Evolutionary conservation across 2,329 filamentous ascomycete species (phyloP).

Genomic region (Macrophomina pseudophaseolina): DNA sequence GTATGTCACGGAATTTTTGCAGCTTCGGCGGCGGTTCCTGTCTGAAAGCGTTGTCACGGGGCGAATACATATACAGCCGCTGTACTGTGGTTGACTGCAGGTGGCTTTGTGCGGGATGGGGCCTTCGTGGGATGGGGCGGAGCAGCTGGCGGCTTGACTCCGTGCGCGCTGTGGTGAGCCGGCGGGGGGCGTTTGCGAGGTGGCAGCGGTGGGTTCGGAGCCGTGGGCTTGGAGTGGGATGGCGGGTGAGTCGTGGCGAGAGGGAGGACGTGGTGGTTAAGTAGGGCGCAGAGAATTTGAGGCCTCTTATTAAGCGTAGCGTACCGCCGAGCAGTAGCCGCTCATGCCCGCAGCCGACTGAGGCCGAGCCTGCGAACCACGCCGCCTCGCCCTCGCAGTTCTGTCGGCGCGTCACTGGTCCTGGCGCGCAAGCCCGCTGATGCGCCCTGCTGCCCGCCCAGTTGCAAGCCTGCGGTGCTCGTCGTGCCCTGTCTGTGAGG

Average conservation of each 20-base stretch:
- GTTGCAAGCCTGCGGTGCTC: not conserved
- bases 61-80: slow-evolving; percentile 97
- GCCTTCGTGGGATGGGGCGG: slow-evolving; percentile 18
- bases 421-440: slow-evolving; percentile 8
- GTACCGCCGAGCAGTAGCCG: not conserved
- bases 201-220: not conserved
- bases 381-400: not conserved
- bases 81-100: slow-evolving; percentile 32
- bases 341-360: not conserved
- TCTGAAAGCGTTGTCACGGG: slow-evolving; percentile 92
- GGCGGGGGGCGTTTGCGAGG: slow-evolving; percentile 15
- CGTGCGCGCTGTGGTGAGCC: slow-evolving; percentile 23
- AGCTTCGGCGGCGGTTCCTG: slow-evolving; percentile 92
- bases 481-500: not conserved
- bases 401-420: slow-evolving; percentile 13
- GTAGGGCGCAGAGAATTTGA: slow-evolving; percentile 23
- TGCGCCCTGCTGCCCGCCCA: not conserved
- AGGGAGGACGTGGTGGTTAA: slow-evolving; percentile 19
- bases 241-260: slow-evolving; percentile 19
- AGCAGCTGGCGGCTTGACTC: slow-evolving; percentile 27
- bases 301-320: slow-evolving; percentile 15
- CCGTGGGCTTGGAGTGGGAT: slow-evolving; percentile 15
- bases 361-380: not conserved
- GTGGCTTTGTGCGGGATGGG: slow-evolving; percentile 24
- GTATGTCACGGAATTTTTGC: slow-evolving; percentile 95